Evolutionary conservation across 306 rosid genomes (phyloP).

Genomic region (Cucumis melo): DNA sequence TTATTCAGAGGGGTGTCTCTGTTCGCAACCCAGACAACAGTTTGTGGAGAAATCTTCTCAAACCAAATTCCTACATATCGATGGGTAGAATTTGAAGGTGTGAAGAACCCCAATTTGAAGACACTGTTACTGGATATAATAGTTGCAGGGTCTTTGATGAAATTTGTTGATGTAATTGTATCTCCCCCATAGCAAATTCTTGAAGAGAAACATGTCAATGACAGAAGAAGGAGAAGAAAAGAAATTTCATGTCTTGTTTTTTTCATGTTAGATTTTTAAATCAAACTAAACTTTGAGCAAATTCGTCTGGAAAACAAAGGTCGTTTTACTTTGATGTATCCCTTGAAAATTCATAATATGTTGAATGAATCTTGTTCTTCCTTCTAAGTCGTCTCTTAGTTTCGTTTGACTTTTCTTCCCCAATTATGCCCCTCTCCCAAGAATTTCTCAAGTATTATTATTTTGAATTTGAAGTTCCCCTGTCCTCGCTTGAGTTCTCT

Average conservation of each 20-base stretch:
- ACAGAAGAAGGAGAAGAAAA: background rate
- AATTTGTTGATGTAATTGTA: background rate
- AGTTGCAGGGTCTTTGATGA: background rate
- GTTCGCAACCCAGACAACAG: slow-evolving; percentile 7
- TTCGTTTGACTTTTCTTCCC: background rate
- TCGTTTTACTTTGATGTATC: background rate
- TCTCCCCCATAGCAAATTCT: background rate
- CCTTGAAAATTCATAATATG: background rate
- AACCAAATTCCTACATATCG: slow-evolving; percentile 16
- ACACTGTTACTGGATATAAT: background rate
- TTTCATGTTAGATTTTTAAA: background rate
- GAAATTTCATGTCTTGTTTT: background rate
- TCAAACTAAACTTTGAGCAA: too few species aligned
- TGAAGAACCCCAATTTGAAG: background rate
- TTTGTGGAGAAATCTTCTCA: background rate
- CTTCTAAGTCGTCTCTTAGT: background rate
- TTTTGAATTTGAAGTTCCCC: background rate
- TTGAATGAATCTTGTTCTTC: background rate
- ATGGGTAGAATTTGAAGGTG: background rate
- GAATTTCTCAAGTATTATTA: background rate
- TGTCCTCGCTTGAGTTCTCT: too few species aligned
- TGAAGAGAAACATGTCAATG: background rate
- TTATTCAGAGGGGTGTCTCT: slow-evolving; percentile 2
- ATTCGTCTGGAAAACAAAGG: too few species aligned
- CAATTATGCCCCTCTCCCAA: background rate